Evolutionary conservation across 2,329 filamentous ascomycete species (phyloP).

Genomic region (Colletotrichum lentis): DNA sequence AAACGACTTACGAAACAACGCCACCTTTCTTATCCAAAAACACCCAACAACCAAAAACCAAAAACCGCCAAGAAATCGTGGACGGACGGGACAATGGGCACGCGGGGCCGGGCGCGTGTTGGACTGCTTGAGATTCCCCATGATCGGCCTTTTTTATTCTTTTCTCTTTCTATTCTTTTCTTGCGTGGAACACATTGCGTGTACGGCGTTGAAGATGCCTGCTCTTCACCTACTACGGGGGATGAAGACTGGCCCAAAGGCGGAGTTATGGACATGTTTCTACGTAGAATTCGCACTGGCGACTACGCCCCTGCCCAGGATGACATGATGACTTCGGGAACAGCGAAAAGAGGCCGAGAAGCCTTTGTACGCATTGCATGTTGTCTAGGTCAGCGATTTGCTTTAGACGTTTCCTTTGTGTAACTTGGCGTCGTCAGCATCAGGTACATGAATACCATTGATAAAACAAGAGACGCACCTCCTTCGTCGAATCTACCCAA

Average conservation of each 20-base stretch:
- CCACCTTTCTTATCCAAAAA: conserved; percentile 31
- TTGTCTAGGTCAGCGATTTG: conserved; percentile 32
- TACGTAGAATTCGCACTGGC: conserved; percentile 23
- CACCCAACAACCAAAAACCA: not conserved
- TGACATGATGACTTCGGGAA: conserved; percentile 18
- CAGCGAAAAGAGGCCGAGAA: not conserved
- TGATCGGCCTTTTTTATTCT: conserved; percentile 36
- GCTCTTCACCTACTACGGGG: conserved; percentile 16
- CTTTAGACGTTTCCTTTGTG: conserved; percentile 21
- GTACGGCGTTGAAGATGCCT: conserved; percentile 31
- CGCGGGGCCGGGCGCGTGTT: conserved; percentile 36
- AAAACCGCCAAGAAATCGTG: conserved; percentile 24
- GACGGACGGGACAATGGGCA: conserved; percentile 29
- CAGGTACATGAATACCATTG: conserved; percentile 18
- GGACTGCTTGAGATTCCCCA: conserved; percentile 39
- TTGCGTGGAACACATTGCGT: conserved; percentile 25
- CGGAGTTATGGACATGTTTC: conserved; percentile 36
- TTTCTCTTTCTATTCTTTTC: conserved; percentile 31
- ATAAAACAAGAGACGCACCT: not conserved
- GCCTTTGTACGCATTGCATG: conserved; percentile 3
- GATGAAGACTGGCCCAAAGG: conserved; percentile 29
- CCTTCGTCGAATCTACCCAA: too few species aligned
- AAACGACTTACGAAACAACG: conserved; percentile 39
- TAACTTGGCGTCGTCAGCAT: conserved; percentile 11
- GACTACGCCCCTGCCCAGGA: conserved; percentile 16